A percentile compares a stretch with the other conserved stretches of the same genome.
phyloP scores from a whole-genome alignment of 2,329 filamentous ascomycete species.

The Aspergillus glaucus region DNA sequence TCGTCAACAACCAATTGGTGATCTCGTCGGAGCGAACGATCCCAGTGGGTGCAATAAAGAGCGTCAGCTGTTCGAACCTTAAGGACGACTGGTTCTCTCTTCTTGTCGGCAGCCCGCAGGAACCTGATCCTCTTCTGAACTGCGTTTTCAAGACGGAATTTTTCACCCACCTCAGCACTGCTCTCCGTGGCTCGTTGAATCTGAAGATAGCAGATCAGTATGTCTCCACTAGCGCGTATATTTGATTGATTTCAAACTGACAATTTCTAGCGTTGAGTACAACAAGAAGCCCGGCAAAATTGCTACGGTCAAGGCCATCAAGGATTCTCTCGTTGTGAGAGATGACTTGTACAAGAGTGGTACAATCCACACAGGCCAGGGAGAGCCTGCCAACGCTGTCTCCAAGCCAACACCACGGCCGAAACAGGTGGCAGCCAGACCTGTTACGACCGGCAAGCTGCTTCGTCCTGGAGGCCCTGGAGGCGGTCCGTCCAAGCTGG shows the following conservation, averaged over 20 bases:
- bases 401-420: constrained; percentile 81
- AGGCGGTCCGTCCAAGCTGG: constrained; percentile 69
- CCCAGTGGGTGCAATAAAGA: constrained; percentile 81
- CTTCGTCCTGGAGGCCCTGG: constrained; percentile 84
- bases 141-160: constrained; percentile 96
- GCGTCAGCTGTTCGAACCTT: constrained; percentile 69
- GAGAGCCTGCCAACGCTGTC: constrained; percentile 73
- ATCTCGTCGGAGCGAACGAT: constrained; percentile 78
- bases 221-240: constrained; percentile 20
- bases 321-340: constrained; percentile 66
- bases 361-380: constrained; percentile 76
- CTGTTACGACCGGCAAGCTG: constrained; percentile 88
- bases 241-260: constrained; percentile 6
- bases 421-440: constrained; percentile 78
- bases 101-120: constrained; percentile 80
- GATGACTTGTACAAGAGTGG: constrained; percentile 92
- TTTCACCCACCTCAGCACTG: constrained; percentile 81
- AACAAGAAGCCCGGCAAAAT: constrained; percentile 97
- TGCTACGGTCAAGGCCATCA: constrained; percentile 79
- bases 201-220: constrained; percentile 70
- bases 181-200: constrained; percentile 67
- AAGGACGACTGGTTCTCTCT: constrained; percentile 97
- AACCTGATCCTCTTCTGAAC: constrained; percentile 86
- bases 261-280: constrained; percentile 64
- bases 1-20: constrained; percentile 74